A percentile compares a stretch with the other conserved stretches of the same genome.
Evolutionary conservation across 768 basidiomycete genomes (phyloP).

Genomic region (Suillus subluteus): DNA sequence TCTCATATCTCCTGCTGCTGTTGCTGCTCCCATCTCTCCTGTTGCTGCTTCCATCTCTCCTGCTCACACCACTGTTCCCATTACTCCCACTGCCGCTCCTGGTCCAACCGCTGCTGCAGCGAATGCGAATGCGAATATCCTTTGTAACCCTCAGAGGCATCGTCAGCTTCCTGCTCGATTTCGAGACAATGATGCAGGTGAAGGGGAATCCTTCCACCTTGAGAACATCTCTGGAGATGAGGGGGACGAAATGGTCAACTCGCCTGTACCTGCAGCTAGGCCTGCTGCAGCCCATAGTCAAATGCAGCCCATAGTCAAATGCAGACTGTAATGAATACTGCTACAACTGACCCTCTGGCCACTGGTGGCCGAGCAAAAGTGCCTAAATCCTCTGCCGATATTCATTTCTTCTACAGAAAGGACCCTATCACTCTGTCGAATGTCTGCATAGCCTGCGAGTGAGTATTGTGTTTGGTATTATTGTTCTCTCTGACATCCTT

Average conservation of each 20-base stretch:
- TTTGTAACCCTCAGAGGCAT: not conserved
- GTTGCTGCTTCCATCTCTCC: not conserved
- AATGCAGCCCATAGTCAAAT: not conserved
- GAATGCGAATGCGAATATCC: not conserved
- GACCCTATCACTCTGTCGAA: not conserved
- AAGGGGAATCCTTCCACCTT: not conserved
- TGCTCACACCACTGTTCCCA: not conserved
- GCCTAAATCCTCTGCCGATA: not conserved
- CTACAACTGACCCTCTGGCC: not conserved
- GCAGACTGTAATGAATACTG: not conserved
- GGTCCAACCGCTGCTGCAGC: not conserved
- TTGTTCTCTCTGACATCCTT: too few species aligned
- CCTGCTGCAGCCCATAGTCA: too few species aligned
- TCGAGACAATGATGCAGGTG: not conserved
- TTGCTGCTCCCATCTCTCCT: not conserved
- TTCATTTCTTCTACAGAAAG: constrained; percentile 1
- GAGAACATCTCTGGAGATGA: not conserved
- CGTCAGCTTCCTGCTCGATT: not conserved
- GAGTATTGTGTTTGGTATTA: not conserved
- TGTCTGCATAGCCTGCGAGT: not conserved
- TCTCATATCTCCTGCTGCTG: not conserved
- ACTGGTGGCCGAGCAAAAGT: not conserved
- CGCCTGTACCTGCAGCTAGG: not conserved
- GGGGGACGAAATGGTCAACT: not conserved
- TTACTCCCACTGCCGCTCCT: not conserved